These are phyloP conservation scores for Neofusicoccum kwambonambiense DNA, from an alignment of 2,329 filamentous ascomycete genomes.

Conservation along the genomic window DNA sequence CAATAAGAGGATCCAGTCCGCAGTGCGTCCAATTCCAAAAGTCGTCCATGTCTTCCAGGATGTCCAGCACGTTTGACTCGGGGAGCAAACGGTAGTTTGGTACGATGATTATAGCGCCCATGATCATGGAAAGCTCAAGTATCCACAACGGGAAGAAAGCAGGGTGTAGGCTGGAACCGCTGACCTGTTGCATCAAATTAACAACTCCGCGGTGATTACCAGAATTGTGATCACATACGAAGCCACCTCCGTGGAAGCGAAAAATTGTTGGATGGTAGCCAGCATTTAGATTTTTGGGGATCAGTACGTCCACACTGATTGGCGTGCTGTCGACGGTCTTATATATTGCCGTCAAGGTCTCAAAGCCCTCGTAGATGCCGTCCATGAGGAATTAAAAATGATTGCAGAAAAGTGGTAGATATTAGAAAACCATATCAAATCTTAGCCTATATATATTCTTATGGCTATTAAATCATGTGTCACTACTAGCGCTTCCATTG, in stretches of 20 bases:
- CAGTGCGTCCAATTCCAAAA: constrained; percentile 49
- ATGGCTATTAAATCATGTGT: too few relatives aligned
- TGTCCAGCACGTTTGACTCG: constrained; percentile 47
- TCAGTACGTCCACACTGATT: not conserved
- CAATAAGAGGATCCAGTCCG: constrained; percentile 14
- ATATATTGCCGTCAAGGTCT: not conserved
- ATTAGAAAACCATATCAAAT: too few relatives aligned
- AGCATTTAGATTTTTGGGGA: not conserved
- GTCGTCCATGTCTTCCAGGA: constrained; percentile 48
- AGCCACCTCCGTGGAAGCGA: constrained; percentile 46
- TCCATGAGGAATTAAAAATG: not conserved
- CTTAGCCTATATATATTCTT: too few relatives aligned
- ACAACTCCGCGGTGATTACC: not conserved
- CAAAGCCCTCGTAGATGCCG: not conserved
- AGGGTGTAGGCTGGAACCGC: constrained; percentile 28
- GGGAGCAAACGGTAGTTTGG: constrained; percentile 54
- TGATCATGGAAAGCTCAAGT: constrained; percentile 39
- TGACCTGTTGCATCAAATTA: constrained; percentile 25
- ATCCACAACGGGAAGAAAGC: constrained; percentile 33
- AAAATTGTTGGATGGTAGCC: constrained; percentile 35
- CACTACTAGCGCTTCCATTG: too few relatives aligned
- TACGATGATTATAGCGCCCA: constrained; percentile 46
- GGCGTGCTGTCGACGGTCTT: not conserved
- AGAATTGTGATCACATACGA: constrained; percentile 30
- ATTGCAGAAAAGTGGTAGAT: too few relatives aligned